Conservation (phyloP, 1,284 basidiomycete species). For the Apiotrichum domesticum region DNA sequence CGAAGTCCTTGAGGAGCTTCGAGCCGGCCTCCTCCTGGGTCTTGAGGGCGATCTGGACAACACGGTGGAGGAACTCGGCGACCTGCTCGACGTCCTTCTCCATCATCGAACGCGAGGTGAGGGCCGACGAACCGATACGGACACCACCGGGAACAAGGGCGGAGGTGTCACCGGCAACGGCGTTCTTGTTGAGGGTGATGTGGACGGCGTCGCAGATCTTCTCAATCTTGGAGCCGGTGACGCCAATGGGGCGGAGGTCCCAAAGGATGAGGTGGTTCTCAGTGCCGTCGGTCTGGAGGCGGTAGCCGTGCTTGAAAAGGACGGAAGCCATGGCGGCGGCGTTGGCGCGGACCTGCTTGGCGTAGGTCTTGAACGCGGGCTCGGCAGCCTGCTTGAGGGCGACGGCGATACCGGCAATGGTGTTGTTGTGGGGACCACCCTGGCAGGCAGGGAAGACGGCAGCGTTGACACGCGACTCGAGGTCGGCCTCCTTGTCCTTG, state of each 20-base stretch:
- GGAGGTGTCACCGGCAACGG: conserved; percentile 48
- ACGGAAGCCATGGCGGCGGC: conserved; percentile 66
- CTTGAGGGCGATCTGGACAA: conserved; percentile 76
- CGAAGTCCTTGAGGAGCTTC: conserved; percentile 95
- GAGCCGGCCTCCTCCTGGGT: conserved; percentile 91
- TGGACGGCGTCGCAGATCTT: conserved; percentile 96
- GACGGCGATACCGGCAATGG: conserved; percentile 92
- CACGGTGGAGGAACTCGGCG: conserved; percentile 85
- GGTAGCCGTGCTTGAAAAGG: conserved; percentile 76
- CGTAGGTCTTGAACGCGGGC: conserved; percentile 88
- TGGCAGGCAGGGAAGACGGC: conserved; percentile 99
- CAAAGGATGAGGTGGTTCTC: conserved; percentile 98
- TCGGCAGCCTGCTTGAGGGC: conserved; percentile 89
- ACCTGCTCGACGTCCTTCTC: conserved; percentile 77
- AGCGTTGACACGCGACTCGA: conserved; percentile 94
- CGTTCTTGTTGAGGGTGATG: conserved; percentile 78
- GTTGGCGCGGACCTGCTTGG: conserved; percentile 89
- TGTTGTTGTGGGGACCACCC: conserved; percentile 99
- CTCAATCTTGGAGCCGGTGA: conserved; percentile 97
- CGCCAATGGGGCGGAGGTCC: conserved; percentile 90
- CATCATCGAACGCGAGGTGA: conserved; percentile 90
- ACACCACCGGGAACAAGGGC: conserved; percentile 97
- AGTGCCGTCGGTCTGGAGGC: conserved; percentile 92
- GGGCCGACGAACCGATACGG: conserved; percentile 87
- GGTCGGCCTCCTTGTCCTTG: conserved; percentile 77